Evolutionary conservation across 2,329 filamentous ascomycete species (phyloP).

Genomic region (Fusarium poae): DNA sequence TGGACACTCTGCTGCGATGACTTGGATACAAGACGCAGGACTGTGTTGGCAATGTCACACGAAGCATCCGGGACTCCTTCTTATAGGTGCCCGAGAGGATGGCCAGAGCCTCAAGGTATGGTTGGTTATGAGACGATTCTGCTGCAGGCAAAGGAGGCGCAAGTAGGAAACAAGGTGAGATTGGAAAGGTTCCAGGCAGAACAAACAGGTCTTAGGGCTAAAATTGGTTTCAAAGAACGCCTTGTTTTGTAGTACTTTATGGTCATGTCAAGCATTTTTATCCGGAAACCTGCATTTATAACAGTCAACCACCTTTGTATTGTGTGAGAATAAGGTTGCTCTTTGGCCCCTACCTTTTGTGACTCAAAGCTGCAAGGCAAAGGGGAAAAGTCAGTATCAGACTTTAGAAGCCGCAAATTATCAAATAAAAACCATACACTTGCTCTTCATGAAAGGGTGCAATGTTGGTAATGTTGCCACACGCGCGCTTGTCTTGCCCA

Average conservation of each 20-base stretch:
- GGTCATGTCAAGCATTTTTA: background rate
- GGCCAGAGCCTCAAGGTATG: background rate
- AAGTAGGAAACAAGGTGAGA: background rate
- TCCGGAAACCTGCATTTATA: slow-evolving; percentile 23
- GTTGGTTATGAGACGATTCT: background rate
- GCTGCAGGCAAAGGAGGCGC: no score
- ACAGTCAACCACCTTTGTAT: background rate
- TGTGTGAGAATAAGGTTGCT: no score
- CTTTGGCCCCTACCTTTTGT: no score
- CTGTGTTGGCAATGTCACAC: slow-evolving; percentile 41
- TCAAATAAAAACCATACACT: background rate
- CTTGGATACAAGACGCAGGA: slow-evolving; percentile 31
- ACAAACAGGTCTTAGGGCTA: background rate
- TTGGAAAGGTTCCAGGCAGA: background rate
- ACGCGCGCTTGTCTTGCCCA: slow-evolving; percentile 11
- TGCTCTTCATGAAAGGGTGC: background rate
- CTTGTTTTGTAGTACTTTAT: slow-evolving; percentile 14
- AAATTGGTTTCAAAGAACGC: background rate
- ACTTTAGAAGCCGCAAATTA: no score
- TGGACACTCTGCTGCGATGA: slow-evolving; percentile 10
- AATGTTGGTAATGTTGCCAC: slow-evolving; percentile 24
- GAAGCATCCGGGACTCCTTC: slow-evolving; percentile 11
- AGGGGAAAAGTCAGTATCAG: no score
- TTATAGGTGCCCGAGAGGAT: slow-evolving; percentile 16
- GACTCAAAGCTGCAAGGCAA: no score